These are phyloP conservation scores for Yamadazyma diddensiae DNA, from an alignment of 1,139 yeast genomes.

Conservation along the genomic window DNA sequence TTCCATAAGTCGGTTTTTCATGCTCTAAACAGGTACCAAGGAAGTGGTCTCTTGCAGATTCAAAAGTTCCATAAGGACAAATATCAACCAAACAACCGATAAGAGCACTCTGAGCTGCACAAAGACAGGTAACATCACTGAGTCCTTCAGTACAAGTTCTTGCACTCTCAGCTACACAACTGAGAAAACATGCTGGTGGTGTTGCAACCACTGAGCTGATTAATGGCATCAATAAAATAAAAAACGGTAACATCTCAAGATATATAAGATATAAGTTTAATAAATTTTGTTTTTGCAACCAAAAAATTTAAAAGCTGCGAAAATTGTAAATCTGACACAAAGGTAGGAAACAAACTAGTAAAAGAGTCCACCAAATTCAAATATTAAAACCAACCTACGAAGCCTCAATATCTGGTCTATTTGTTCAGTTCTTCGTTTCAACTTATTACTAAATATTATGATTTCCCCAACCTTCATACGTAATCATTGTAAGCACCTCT, in stretches of 20 bases:
- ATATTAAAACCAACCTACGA: too few species aligned
- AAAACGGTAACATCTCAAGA: too few species aligned
- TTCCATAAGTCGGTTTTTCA: slow-evolving; percentile 15
- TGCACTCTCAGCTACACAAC: slow-evolving; percentile 42
- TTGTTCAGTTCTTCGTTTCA: too few species aligned
- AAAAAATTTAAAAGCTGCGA: neutral
- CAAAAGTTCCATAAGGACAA: slow-evolving; percentile 48
- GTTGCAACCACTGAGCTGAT: slow-evolving; percentile 27
- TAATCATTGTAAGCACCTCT: too few species aligned
- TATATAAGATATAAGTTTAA: too few species aligned
- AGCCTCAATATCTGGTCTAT: too few species aligned
- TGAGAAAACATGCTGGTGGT: slow-evolving; percentile 54
- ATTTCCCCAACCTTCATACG: too few species aligned
- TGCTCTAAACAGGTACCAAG: slow-evolving; percentile 54
- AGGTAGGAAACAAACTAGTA: too few species aligned
- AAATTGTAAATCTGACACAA: too few species aligned
- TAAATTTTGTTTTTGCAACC: slow-evolving; percentile 6
- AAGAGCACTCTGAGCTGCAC: slow-evolving; percentile 34
- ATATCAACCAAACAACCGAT: slow-evolving; percentile 46
- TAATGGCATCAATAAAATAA: slow-evolving; percentile 5
- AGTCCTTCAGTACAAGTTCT: slow-evolving; percentile 29
- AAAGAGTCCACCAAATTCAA: too few species aligned
- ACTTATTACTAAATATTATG: too few species aligned
- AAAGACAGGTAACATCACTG: slow-evolving; percentile 38
- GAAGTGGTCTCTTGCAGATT: slow-evolving; percentile 52